A percentile compares a stretch with the other conserved stretches of the same genome.
phyloP scores from a whole-genome alignment of 2,329 filamentous ascomycete genomes.

The Cryphonectria naterciae region DNA sequence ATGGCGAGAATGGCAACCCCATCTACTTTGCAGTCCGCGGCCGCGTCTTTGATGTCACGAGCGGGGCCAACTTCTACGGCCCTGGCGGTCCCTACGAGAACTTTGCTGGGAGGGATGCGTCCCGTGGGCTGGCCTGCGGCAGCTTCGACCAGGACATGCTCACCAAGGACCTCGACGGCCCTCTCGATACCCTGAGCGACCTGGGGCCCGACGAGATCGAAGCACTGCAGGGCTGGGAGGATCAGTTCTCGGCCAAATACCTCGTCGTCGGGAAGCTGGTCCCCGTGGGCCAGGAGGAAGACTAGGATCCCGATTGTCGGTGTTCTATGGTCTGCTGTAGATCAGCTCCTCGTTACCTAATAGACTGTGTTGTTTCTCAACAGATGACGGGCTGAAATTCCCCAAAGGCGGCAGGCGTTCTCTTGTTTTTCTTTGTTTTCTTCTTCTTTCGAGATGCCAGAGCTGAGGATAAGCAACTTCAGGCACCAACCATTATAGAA shows the following conservation, averaged over 20 bases:
- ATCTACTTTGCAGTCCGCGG: conserved; percentile 93
- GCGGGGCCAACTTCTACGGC: conserved; percentile 92
- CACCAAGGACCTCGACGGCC: conserved; percentile 85
- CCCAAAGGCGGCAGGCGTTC: not conserved
- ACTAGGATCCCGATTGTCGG: conserved; percentile 9
- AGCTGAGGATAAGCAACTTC: not conserved
- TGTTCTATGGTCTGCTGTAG: not conserved
- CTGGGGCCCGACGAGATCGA: conserved; percentile 78
- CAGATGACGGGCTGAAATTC: not conserved
- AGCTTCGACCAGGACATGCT: conserved; percentile 96
- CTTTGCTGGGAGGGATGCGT: conserved; percentile 92
- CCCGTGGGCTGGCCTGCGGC: conserved; percentile 81
- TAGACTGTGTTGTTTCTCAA: not conserved
- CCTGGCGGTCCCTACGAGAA: conserved; percentile 94
- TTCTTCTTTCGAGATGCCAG: not conserved
- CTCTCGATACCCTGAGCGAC: conserved; percentile 75
- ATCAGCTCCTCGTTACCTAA: not conserved
- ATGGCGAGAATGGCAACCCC: conserved; percentile 72
- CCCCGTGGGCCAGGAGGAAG: conserved; percentile 47
- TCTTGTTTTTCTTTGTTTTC: not conserved
- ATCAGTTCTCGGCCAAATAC: conserved; percentile 92
- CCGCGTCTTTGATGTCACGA: conserved; percentile 85
- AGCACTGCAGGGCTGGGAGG: conserved; percentile 87
- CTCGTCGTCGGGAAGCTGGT: conserved; percentile 89
- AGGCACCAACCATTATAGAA: not conserved